Percentiles rank a stretch among this genome's conserved stretches.
Evolutionary conservation across 2,329 filamentous ascomycete genomes (phyloP).

Genomic region (Daldinia eschscholtzii): DNA sequence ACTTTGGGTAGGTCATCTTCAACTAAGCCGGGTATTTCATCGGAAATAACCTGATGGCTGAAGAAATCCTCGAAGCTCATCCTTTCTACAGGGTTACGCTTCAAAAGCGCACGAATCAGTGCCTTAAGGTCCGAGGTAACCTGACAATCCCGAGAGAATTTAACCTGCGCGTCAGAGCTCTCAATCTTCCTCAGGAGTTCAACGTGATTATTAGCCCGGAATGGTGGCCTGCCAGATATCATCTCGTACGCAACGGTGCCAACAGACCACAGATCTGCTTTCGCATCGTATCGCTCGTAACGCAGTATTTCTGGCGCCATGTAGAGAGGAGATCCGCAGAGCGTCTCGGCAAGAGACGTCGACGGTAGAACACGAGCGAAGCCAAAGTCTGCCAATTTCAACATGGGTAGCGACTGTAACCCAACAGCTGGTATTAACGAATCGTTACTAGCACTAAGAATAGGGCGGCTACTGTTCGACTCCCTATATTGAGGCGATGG

Average conservation of each 20-base stretch:
- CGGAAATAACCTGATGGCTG: constrained; percentile 76
- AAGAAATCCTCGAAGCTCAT: constrained; percentile 92
- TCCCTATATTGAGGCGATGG: constrained; percentile 81
- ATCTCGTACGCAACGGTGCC: constrained; percentile 97
- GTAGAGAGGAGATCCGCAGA: constrained; percentile 96
- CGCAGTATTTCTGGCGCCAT: constrained; percentile 98
- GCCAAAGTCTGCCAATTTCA: constrained; percentile 99
- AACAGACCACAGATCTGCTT: constrained; percentile 97
- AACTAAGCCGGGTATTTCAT: constrained; percentile 82
- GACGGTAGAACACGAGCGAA: constrained; percentile 93
- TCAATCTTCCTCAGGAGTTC: constrained; percentile 94
- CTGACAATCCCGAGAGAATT: constrained; percentile 79
- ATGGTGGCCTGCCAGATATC: constrained; percentile 90
- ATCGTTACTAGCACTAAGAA: constrained; percentile 81
- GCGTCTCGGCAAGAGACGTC: constrained; percentile 92
- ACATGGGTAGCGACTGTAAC: constrained; percentile 87
- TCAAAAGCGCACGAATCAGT: constrained; percentile 83
- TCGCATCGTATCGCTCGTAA: constrained; percentile 97
- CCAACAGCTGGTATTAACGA: constrained; percentile 86
- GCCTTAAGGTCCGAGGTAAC: constrained; percentile 83
- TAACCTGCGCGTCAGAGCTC: constrained; percentile 85
- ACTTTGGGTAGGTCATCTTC: constrained; percentile 76
- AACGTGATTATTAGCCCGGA: constrained; percentile 92
- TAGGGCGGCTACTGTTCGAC: constrained; percentile 72
- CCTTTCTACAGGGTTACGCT: constrained; percentile 85